Evolutionary conservation across 2,329 filamentous ascomycete genomes (phyloP).

Genomic region (Spiromastix sp.): DNA sequence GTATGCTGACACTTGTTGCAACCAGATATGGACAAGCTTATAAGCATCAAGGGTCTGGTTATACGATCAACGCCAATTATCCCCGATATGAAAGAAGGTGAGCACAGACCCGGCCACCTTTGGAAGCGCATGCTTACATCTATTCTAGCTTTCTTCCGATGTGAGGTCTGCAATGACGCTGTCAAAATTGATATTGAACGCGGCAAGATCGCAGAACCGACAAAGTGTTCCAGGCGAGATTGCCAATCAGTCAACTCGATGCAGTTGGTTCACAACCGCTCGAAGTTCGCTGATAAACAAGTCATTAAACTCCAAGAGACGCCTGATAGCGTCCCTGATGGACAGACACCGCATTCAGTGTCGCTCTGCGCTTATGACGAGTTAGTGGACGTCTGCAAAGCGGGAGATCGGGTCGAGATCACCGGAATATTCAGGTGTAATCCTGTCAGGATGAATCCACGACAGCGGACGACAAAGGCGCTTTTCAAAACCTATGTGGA

Average conservation of each 20-base stretch:
- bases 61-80: constrained; percentile 94
- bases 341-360: constrained; percentile 94
- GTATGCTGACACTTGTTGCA: constrained; percentile 1
- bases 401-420: constrained; percentile 88
- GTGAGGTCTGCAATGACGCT: constrained; percentile 84
- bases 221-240: constrained; percentile 69
- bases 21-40: constrained; percentile 84
- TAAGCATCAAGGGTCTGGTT: constrained; percentile 89
- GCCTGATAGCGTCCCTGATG: constrained; percentile 85
- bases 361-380: constrained; percentile 96
- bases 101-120: constrained; percentile 8
- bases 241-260: constrained; percentile 88
- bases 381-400: constrained; percentile 94
- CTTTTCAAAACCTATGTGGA: constrained; percentile 98
- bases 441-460: constrained; percentile 85
- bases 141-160: constrained; percentile 77
- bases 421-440: constrained; percentile 96
- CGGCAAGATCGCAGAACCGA: constrained; percentile 92
- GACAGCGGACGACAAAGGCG: constrained; percentile 83
- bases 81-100: constrained; percentile 89
- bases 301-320: constrained; percentile 98
- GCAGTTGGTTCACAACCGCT: constrained; percentile 96
- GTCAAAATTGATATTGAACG: constrained; percentile 86
- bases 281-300: constrained; percentile 91
- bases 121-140: constrained; percentile 6